Base-by-base conservation (phyloP, 2,329 filamentous ascomycete species). In the Scedosporium aurantiacum region DNA sequence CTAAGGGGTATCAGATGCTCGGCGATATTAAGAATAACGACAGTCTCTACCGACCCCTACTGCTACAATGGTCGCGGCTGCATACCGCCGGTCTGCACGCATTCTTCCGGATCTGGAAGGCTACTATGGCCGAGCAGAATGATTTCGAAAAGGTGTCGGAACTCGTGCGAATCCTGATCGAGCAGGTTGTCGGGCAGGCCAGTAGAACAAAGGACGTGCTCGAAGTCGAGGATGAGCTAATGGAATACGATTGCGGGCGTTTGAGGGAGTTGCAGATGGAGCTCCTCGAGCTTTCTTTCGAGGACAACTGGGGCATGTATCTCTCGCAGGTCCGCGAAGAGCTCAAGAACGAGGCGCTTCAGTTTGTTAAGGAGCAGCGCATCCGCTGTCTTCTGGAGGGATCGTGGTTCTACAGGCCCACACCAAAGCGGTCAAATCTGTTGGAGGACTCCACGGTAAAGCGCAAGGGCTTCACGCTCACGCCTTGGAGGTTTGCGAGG, bases 331-430 rank as follows among this genome's bases (percentile, higher is more conserved):
- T 96, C n/a, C 88, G 91, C 40, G 91, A 97, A 61, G 91, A 96
- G 72, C 80, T 97, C 54, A 89, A 90, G 67, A 86, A 93, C 68
- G 94, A 99, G 73, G 91, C 93, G 10, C 76, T 97, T 60, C 90
- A 96, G 69, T 99, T 99, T 70, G 90, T 97, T 74, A 97, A 96
- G 74, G 94, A 99, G 75, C 94, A 99, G 73, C 86, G 94, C 43
- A 89, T 97, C 64, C 83, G 94, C 60, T 97, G 92, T 70, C 78
- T 99, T 45, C 81, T 97, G 3, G 83, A 90, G 66, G 94, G 94
- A 5, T 86, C 89, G 8, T 99, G 94, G 94, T 99, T 97, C 75
- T 72, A 76, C 71, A 74, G 80, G 73, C 73, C 81, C 4, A 69
- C 74, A 10, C 71, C 76, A 58, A 73, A 69, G 64, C 71, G 74